Conservation (phyloP, 2,329 filamentous ascomycete genomes). For the Cladosporium austrohemisphaericum region DNA sequence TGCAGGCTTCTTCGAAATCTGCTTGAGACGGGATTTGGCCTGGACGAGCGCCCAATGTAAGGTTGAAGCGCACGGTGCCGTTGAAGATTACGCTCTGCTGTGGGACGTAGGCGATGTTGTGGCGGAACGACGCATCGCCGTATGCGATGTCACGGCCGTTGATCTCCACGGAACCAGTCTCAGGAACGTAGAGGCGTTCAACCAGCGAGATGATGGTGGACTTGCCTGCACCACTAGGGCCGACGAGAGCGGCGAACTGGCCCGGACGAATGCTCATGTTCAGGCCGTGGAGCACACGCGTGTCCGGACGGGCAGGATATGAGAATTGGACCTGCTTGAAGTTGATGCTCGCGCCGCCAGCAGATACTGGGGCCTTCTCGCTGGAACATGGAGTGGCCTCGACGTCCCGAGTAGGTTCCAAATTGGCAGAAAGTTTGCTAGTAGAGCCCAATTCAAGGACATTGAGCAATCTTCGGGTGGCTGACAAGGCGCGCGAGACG, state of each 20-base stretch:
- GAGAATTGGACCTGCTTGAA: constrained; percentile 61
- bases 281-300: constrained; percentile 49
- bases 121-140: constrained; percentile 37
- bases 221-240: constrained; percentile 40
- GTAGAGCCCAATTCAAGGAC: constrained; percentile 37
- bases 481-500: constrained; percentile 62
- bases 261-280: constrained; percentile 33
- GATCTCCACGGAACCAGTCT: constrained; percentile 61
- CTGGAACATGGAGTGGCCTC: neutral
- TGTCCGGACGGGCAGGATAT: constrained; percentile 61
- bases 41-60: constrained; percentile 45
- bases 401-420: neutral
- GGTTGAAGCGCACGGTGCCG: constrained; percentile 41
- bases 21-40: constrained; percentile 53
- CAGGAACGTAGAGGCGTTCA: constrained; percentile 56
- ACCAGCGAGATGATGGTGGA: constrained; percentile 40
- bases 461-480: constrained; percentile 54
- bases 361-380: neutral
- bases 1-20: constrained; percentile 64
- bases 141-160: constrained; percentile 37
- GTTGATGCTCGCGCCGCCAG: constrained; percentile 3
- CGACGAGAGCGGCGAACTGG: constrained; percentile 41
- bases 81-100: constrained; percentile 49
- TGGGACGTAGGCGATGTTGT: constrained; percentile 43
- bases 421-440: constrained; percentile 15